These are phyloP conservation scores for Phaeosphaeriaceae sp. DNA, from an alignment of 2,329 filamentous ascomycete genomes.

Conservation along the genomic window DNA sequence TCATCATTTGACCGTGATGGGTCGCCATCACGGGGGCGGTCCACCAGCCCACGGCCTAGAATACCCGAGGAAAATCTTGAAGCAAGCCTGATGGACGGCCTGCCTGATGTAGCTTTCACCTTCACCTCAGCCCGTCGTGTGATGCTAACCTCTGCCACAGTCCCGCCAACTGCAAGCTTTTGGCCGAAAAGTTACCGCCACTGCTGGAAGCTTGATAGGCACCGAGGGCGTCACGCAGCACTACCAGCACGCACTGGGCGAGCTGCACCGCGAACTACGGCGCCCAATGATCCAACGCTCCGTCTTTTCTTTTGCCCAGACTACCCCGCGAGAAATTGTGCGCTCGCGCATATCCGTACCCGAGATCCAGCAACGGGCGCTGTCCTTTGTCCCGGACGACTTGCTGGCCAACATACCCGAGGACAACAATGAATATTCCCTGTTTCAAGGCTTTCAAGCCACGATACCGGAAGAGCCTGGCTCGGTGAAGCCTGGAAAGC, in stretches of 20 bases:
- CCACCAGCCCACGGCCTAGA: constrained; percentile 40
- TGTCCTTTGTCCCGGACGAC: constrained; percentile 88
- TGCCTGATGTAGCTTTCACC: constrained; percentile 37
- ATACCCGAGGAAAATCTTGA: constrained; percentile 37
- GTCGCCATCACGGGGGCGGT: constrained; percentile 39
- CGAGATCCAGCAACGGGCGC: constrained; percentile 92
- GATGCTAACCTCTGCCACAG: constrained; percentile 56
- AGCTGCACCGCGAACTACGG: constrained; percentile 87
- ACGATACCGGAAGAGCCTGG: constrained; percentile 74
- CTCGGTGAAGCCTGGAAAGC: constrained; percentile 65
- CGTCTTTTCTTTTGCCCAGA: constrained; percentile 89
- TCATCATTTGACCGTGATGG: constrained; percentile 35
- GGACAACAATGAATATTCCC: constrained; percentile 81
- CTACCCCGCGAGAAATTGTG: constrained; percentile 91
- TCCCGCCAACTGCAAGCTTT: constrained; percentile 90
- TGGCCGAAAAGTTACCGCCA: constrained; percentile 91
- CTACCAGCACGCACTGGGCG: constrained; percentile 86
- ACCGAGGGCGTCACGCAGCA: constrained; percentile 64
- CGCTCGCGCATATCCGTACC: constrained; percentile 87
- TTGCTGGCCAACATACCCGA: constrained; percentile 89
- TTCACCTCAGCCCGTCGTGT: not conserved
- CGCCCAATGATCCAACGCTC: constrained; percentile 84
- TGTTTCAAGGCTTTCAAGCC: constrained; percentile 97
- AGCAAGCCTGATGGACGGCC: constrained; percentile 38
- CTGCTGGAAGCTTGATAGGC: constrained; percentile 85